These are phyloP conservation scores for Cetradonia linearis DNA, from an alignment of 495 filamentous ascomycete genomes.

Conservation along the genomic window DNA sequence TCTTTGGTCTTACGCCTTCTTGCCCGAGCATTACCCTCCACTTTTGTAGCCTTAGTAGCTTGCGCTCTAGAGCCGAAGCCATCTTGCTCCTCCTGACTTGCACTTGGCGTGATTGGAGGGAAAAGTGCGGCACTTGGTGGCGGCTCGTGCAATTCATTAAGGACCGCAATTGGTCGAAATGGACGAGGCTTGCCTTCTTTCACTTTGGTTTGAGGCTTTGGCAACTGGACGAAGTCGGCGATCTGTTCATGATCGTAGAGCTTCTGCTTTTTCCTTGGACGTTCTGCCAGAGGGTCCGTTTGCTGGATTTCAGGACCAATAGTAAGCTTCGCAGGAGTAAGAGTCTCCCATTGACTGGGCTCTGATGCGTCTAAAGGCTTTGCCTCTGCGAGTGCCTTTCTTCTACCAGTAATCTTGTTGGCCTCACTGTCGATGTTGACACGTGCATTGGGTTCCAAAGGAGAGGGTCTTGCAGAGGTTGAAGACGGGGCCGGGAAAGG, in stretches of 20 bases:
- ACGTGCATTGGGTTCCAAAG: slow-evolving; percentile 40
- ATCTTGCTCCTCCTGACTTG: slow-evolving; percentile 14
- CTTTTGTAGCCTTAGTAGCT: neutral
- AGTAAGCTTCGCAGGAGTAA: slow-evolving; percentile 19
- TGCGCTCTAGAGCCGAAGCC: neutral
- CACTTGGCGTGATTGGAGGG: slow-evolving; percentile 48
- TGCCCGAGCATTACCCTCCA: neutral
- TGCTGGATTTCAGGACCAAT: slow-evolving; percentile 29
- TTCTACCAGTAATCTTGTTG: slow-evolving; percentile 28
- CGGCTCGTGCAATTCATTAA: slow-evolving; percentile 66
- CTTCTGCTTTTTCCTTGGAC: slow-evolving; percentile 33
- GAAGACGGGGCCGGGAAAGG: slow-evolving; percentile 22
- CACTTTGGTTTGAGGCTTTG: slow-evolving; percentile 36
- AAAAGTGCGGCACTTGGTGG: slow-evolving; percentile 64
- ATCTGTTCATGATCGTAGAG: slow-evolving; percentile 35
- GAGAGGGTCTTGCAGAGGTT: slow-evolving; percentile 37
- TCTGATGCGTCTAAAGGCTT: slow-evolving; percentile 23
- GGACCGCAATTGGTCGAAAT: slow-evolving; percentile 47
- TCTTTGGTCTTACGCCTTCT: slow-evolving; percentile 7
- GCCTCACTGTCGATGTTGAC: slow-evolving; percentile 30
- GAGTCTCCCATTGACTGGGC: slow-evolving; percentile 13
- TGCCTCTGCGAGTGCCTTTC: slow-evolving; percentile 27
- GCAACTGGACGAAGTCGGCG: slow-evolving; percentile 42
- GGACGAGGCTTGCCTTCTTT: slow-evolving; percentile 41
- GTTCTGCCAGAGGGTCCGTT: slow-evolving; percentile 31